phyloP scores from a whole-genome alignment of 2,329 filamentous ascomycete genomes.

The Scedosporium dehoogii region DNA sequence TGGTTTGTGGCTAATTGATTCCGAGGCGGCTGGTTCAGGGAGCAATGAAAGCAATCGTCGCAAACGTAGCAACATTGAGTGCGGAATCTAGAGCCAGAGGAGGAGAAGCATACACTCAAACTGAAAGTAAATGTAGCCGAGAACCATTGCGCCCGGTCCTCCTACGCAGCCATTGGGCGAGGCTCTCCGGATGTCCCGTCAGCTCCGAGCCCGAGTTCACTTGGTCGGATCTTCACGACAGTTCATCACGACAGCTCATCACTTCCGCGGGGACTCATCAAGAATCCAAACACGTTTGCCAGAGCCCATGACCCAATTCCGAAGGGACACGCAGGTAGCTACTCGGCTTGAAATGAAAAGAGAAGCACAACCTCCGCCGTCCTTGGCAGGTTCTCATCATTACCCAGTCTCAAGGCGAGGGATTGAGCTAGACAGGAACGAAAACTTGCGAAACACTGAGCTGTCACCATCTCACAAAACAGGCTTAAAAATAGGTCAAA shows the following conservation, averaged over 20 bases:
- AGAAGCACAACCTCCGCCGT: no score
- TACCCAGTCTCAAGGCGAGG: no score
- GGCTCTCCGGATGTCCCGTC: no score
- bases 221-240: not conserved
- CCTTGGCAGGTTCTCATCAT: no score
- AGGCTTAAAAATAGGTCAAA: not conserved
- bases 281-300: not conserved
- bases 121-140: not conserved
- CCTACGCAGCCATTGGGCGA: not conserved
- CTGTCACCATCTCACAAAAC: not conserved
- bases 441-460: not conserved
- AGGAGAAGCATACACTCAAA: no score
- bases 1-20: no score
- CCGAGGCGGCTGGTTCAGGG: no score
- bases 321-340: not conserved
- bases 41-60: no score
- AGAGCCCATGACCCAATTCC: not conserved
- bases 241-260: not conserved
- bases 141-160: not conserved
- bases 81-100: no score
- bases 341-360: no score
- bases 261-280: not conserved
- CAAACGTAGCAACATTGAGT: no score
- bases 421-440: no score
- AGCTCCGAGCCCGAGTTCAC: not conserved